Base-by-base conservation (phyloP, 306 rosid genomes). In the Dryas octopetala region DNA sequence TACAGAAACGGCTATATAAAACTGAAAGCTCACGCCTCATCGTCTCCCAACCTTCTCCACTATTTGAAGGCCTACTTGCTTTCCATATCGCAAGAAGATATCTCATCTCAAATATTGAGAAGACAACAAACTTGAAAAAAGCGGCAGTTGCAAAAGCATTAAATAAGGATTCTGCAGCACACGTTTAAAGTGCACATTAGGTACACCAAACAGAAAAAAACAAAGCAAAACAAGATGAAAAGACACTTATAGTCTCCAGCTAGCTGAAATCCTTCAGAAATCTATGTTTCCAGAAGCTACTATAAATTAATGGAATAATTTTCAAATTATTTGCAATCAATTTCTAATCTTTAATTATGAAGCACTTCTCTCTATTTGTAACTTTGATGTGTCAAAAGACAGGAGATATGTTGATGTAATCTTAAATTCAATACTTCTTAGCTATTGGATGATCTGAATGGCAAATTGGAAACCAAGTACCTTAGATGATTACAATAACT, bases 131-230 rank as follows among this genome's bases (percentile, higher is more conserved):
- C 88, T 95, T 95, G 92, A 95, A 95, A 80, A 95, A 95, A 11
- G 99, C 99, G 16, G 99, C 99, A 69, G 99, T 95, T 41, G 99
- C 99, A 88, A 95, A 95, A 62, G 99, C 97, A 83, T 95, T 95
- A 76, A 95, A 95, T 73, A 95, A 80, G 41, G 99, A 92, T 79
- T 95, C 99, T 64, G 55, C 74, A 73, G 38, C 40, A 59, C 70
- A 60, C 43, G 23, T 62, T 49, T 23, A 12, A 26, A 59, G 23
- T 9, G 16, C 63, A 28, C 63, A 4, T 5, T 40, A 10, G 16
- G 63, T 10, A 32, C 3, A 32, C 38, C 38, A 32, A 32, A 32
- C 38, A 32, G 38, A 32, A 32, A 32, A 32, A 32, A 32, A 43
- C 32, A 32, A 6, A 50, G 23, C 23, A 23, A 32, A 32, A 32